Evolutionary conservation across 768 basidiomycete species (phyloP).

Genomic region (Mrakia hoshinonis): DNA sequence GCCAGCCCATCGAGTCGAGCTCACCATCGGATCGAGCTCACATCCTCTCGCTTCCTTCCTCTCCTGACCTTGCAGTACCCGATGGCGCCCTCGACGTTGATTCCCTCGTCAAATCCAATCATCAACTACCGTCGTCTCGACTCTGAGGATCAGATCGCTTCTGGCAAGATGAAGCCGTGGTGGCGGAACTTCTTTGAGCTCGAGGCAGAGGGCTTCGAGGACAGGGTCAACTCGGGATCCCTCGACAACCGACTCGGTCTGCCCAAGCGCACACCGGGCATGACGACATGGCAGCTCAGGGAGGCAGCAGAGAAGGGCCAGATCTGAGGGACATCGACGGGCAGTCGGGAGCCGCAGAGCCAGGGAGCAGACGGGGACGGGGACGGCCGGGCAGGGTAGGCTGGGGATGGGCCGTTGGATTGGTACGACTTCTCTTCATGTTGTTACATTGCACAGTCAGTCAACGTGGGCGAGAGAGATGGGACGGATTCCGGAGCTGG

Average conservation of each 20-base stretch:
- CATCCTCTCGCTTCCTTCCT: not conserved
- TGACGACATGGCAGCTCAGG: not conserved
- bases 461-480: conserved; percentile 10
- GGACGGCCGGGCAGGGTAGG: not conserved
- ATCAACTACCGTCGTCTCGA: conserved; percentile 22
- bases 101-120: conserved; percentile 15
- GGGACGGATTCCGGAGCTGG: no score
- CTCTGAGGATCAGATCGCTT: conserved; percentile 9
- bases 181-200: conserved; percentile 27
- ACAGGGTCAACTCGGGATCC: conserved; percentile 15
- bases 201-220: conserved; percentile 22
- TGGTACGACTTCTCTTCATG: conserved; percentile 15
- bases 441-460: conserved; percentile 34
- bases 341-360: not conserved
- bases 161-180: conserved; percentile 22
- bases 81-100: not conserved
- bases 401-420: not conserved
- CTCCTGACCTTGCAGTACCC: conserved; percentile 21
- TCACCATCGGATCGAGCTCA: not conserved
- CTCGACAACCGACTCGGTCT: conserved; percentile 20
- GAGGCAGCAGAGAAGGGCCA: not conserved
- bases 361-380: not conserved
- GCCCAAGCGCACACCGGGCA: not conserved
- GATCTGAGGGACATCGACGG: not conserved
- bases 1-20: not conserved